Evolutionary conservation across 2,329 filamentous ascomycete genomes (phyloP).

Genomic region (Aureobasidium vineae): DNA sequence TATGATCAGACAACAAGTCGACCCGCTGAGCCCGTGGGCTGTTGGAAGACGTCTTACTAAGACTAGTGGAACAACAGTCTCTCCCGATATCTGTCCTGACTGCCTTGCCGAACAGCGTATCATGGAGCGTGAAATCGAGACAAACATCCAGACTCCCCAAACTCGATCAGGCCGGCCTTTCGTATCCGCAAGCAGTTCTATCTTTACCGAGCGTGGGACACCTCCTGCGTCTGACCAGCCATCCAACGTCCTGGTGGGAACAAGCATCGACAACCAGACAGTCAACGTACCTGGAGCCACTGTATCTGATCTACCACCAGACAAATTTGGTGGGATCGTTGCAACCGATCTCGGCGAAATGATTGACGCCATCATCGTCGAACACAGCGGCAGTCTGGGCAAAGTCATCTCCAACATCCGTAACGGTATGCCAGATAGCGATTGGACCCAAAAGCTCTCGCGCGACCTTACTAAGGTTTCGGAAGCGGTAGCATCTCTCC

Average conservation of each 20-base stretch:
- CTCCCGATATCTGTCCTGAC: slow-evolving; percentile 35
- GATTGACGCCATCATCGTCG: slow-evolving; percentile 44
- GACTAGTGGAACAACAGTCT: slow-evolving; percentile 30
- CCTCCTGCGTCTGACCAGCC: slow-evolving; percentile 17
- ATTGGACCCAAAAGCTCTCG: slow-evolving; percentile 33
- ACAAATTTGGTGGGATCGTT: slow-evolving; percentile 31
- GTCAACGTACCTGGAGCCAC: slow-evolving; percentile 28
- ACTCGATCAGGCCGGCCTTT: not conserved
- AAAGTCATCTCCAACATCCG: slow-evolving; percentile 43
- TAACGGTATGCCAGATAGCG: slow-evolving; percentile 29
- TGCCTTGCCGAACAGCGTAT: slow-evolving; percentile 36
- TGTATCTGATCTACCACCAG: slow-evolving; percentile 25
- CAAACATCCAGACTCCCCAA: not conserved
- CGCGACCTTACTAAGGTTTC: slow-evolving; percentile 34
- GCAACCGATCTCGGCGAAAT: slow-evolving; percentile 41
- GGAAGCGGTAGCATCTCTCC: slow-evolving; percentile 29
- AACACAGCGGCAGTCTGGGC: slow-evolving; percentile 42
- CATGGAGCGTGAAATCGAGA: slow-evolving; percentile 30
- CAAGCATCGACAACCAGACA: slow-evolving; percentile 27
- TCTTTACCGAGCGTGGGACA: slow-evolving; percentile 25
- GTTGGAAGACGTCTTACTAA: slow-evolving; percentile 29
- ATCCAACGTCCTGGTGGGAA: slow-evolving; percentile 27
- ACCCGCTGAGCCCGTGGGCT: slow-evolving; percentile 37
- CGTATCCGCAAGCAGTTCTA: slow-evolving; percentile 24
- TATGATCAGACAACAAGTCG: slow-evolving; percentile 32